Evolutionary conservation across 345 rosid species (phyloP), one percentile per base, ranked within the genome.

Genomic region (Firmiana major): DNA sequence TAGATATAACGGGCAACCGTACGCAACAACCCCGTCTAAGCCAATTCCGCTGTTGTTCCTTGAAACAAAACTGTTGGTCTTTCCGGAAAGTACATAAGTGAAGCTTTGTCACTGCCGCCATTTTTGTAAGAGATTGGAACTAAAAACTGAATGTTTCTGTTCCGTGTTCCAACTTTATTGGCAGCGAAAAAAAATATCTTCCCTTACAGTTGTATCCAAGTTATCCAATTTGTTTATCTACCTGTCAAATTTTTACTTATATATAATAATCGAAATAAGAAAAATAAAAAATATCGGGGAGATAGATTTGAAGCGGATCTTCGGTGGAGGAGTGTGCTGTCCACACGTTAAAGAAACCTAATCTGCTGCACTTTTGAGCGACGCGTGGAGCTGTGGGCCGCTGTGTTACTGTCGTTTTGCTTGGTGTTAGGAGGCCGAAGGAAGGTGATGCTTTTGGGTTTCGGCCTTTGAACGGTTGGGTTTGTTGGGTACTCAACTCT

Each of bases 81-180:
- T 81, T 60, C 65, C 79, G 80, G 79, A 79, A 88, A 40, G 89
- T 90, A 82, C 77, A 83, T 8, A 89, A 53, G 79, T 90, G 89
- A 78, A 89, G 80, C 80, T 86, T 86, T 10, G 91, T 83, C 22
- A 90, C 74, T 57, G 87, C 76, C 74, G 87, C 80, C 98, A 95
- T 95, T 24, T 62, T 31, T 15, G 68, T 63, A 12, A 46, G 55
- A 69, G 26, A 24, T 28, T 60, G 38, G 16, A 28, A 60, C 74
- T 51, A 5, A 19, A 51, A 71, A 51, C 9, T 28, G 59, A 16
- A 62, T 13, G 11, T 11, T 28, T 28, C 24, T 9, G 21, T 22
- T 22, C 34, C 53, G 2, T 4, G 36, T 28, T 60, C 64, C 38
- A 60, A 51, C 74, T 51, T 71, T 34, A 51, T 10, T 51, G 59